Conservation (phyloP, 768 basidiomycete species). For the Naganishia vaughanmartiniae region DNA sequence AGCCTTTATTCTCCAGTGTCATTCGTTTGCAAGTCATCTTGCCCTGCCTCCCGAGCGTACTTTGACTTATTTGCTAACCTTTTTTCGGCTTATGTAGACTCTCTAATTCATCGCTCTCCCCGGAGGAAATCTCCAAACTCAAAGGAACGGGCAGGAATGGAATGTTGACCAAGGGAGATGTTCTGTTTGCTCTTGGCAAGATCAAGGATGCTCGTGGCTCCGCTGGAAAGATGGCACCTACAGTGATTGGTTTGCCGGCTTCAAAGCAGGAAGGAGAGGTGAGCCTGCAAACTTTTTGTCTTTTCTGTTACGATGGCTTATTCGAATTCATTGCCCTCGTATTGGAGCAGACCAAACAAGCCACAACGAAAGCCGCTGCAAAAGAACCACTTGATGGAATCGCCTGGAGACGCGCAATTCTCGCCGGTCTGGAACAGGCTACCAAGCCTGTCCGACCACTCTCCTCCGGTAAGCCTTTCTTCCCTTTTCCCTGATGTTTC, state of each 20-base stretch:
- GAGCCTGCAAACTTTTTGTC: not conserved
- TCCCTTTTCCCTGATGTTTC: constrained; percentile 26
- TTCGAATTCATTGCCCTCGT: constrained; percentile 11
- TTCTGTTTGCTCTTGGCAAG: constrained; percentile 78
- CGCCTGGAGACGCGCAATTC: constrained; percentile 44
- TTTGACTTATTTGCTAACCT: not conserved
- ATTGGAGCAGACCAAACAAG: constrained; percentile 27
- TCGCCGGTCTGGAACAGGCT: constrained; percentile 44
- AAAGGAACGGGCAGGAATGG: constrained; percentile 86
- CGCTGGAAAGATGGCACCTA: constrained; percentile 45
- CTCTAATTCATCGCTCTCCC: constrained; percentile 41
- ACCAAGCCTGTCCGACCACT: constrained; percentile 40
- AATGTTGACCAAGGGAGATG: constrained; percentile 95
- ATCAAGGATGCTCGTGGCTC: constrained; percentile 55
- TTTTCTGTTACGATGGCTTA: not conserved
- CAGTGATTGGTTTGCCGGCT: constrained; percentile 43
- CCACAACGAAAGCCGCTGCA: constrained; percentile 33
- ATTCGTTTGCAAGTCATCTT: constrained; percentile 59
- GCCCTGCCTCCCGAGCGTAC: not conserved
- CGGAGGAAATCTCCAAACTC: constrained; percentile 59
- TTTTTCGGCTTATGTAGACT: constrained; percentile 34
- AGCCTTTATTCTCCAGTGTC: constrained; percentile 85
- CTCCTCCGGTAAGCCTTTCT: constrained; percentile 28
- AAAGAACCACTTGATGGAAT: constrained; percentile 35
- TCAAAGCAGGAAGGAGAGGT: constrained; percentile 42